Evolutionary conservation across 2,329 filamentous ascomycete genomes (phyloP), one percentile per base, ranked within the genome.

Genomic region (Fusarium cyanostomum): DNA sequence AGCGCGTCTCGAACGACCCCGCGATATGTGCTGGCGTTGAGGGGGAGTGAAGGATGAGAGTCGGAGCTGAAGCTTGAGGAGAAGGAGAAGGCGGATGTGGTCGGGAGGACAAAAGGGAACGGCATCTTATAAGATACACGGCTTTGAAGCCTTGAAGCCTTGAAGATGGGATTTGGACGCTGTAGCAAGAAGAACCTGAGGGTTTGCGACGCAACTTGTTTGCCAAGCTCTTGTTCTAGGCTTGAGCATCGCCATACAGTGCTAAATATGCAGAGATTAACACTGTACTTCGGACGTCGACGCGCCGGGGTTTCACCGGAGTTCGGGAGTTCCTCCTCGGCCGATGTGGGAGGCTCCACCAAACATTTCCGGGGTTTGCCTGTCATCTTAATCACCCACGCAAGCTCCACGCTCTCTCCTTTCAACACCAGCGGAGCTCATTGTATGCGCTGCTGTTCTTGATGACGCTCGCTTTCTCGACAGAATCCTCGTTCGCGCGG

Each of bases 41-140:
- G 86, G 21, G 93, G 92, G 37, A 99, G 84, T 1, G 94, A 97
- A 4, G 95, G 94, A 77, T 98, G 94, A 3, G 92, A 92, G 64
- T 89, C 86, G 71, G 91, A 94, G 69, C 80, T 85, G 77, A 96
- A 89, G 76, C 83, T 90, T 33, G 89, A 83, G 18, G 91, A 90
- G 74, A 97, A 94, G 49, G 91, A 89, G 73, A 96, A 89, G 51
- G 90, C 86, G 30, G 93, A 96, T 6, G 94, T 97, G 1, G 94
- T 98, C 2, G 95, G 94, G 28, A 98, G 86, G 10, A 86, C 80
- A 72, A 97, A 97, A 11, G 91, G 90, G 74, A 92, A 98, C 28
- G 94, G 94, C 95, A 98, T 98, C 37, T 71, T 79, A 67, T 37
- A n/a, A 16, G 31, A 41, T 15, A 35, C 2, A 7, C 9, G 11